These are phyloP conservation scores for Xylaria intraflava DNA, from an alignment of 495 filamentous ascomycete genomes.

Conservation along the genomic window DNA sequence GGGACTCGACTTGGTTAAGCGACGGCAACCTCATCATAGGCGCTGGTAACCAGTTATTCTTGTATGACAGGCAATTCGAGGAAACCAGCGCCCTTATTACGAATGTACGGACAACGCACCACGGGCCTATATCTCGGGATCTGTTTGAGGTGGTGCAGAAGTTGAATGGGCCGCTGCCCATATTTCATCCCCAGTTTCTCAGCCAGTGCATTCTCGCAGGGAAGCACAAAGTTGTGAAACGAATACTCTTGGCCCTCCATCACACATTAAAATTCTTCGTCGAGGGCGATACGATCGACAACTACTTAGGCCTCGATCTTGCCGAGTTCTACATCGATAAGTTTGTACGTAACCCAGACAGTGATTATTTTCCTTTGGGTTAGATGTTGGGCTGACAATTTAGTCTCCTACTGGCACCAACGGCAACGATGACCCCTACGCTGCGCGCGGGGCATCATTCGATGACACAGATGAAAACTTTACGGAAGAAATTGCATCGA, in stretches of 20 bases:
- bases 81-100: slow-evolving; percentile 55
- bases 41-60: slow-evolving; percentile 87
- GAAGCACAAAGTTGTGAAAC: slow-evolving; percentile 66
- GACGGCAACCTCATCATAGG: slow-evolving; percentile 80
- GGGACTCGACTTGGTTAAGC: slow-evolving; percentile 84
- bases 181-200: slow-evolving; percentile 91
- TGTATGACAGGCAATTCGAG: slow-evolving; percentile 70
- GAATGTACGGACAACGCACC: slow-evolving; percentile 54
- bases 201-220: slow-evolving; percentile 82
- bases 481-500: slow-evolving; percentile 62
- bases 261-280: slow-evolving; percentile 75
- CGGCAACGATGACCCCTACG: slow-evolving; percentile 14
- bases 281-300: slow-evolving; percentile 76
- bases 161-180: slow-evolving; percentile 80
- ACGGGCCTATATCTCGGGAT: slow-evolving; percentile 44
- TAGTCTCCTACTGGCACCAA: slow-evolving; percentile 19
- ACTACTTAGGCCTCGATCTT: slow-evolving; percentile 64
- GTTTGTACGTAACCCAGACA: slow-evolving; percentile 10
- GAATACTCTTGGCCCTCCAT: slow-evolving; percentile 66
- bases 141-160: slow-evolving; percentile 75
- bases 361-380: too few species aligned
- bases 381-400: slow-evolving; percentile 3
- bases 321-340: slow-evolving; percentile 59
- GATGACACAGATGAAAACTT: slow-evolving; percentile 56
- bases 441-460: slow-evolving; percentile 29